phyloP scores from a whole-genome alignment of 768 basidiomycete species.

The Candolleomyces aberdarensis region DNA sequence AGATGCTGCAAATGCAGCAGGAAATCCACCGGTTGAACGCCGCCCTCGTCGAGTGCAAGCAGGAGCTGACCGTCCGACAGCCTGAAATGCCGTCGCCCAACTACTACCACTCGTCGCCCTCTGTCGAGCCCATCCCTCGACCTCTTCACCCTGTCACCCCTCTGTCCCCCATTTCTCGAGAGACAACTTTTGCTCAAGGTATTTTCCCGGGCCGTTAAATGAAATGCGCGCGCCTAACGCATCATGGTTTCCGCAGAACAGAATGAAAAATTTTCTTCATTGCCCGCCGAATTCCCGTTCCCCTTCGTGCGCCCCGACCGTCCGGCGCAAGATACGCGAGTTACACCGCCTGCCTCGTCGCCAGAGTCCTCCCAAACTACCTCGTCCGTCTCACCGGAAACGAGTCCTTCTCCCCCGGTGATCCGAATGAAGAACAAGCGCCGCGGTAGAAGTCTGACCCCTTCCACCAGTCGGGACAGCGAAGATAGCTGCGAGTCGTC shows the following conservation, averaged over 20 bases:
- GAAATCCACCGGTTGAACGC: slow-evolving; percentile 14
- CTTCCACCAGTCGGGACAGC: slow-evolving; percentile 6
- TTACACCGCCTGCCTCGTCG: not conserved
- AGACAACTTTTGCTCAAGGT: slow-evolving; percentile 35
- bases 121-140: slow-evolving; percentile 1
- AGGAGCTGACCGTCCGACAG: not conserved
- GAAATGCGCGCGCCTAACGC: not conserved
- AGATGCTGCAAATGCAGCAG: slow-evolving; percentile 15
- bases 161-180: slow-evolving; percentile 35
- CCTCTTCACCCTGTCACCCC: slow-evolving; percentile 28
- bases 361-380: not conserved
- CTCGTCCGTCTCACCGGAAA: slow-evolving; percentile 3
- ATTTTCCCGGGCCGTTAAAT: not conserved
- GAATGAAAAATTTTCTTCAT: not conserved
- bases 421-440: slow-evolving; percentile 7
- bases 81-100: slow-evolving; percentile 6
- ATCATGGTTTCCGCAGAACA: not conserved
- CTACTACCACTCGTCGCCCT: not conserved
- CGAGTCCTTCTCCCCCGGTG: not conserved
- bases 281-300: not conserved
- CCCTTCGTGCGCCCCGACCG: not conserved
- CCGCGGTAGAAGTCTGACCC: not conserved
- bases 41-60: not conserved
- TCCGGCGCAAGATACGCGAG: not conserved
- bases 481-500: slow-evolving; percentile 1